phyloP scores from a whole-genome alignment of 176 grass and related monocot species.

The Eragrostis nindensis region DNA sequence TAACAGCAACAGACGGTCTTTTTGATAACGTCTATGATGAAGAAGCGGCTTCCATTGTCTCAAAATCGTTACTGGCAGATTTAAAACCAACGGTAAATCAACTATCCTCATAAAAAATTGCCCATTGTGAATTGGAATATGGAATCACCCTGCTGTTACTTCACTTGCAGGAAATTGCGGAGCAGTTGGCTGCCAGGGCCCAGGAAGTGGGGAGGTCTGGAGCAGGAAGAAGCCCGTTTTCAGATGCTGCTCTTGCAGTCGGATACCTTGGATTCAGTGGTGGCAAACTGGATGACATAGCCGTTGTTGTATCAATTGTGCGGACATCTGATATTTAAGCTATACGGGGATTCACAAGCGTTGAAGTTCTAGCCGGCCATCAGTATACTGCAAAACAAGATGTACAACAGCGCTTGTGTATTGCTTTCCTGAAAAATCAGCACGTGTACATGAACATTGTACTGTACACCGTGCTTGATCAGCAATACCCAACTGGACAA shows the following conservation, averaged over 20 bases:
- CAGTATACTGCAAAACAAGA: no score
- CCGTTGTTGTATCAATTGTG: conserved; percentile 64
- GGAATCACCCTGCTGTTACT: conserved; percentile 1
- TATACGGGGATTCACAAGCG: background rate
- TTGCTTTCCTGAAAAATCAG: background rate
- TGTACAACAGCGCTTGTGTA: background rate
- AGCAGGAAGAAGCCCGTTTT: conserved; percentile 78
- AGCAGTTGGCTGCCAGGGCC: conserved; percentile 59
- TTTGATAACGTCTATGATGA: conserved; percentile 87
- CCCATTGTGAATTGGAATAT: background rate
- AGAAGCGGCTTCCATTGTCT: conserved; percentile 67
- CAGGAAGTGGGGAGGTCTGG: conserved; percentile 82
- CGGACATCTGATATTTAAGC: conserved; percentile 42
- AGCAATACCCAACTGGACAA: background rate
- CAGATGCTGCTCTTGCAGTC: conserved; percentile 67
- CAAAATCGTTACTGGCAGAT: conserved; percentile 58
- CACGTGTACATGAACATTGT: background rate
- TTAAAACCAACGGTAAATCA: conserved; percentile 65
- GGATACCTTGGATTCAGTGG: conserved; percentile 76
- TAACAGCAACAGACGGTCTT: conserved; percentile 76
- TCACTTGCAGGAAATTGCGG: conserved; percentile 72
- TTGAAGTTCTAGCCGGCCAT: background rate
- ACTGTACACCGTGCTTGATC: background rate
- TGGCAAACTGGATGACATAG: conserved; percentile 84
- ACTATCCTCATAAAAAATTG: background rate